Percentiles rank a stretch among this genome's conserved stretches.
phyloP scores from a whole-genome alignment of 2,329 filamentous ascomycete species.

The Stachybotrys chlorohalonatus region DNA sequence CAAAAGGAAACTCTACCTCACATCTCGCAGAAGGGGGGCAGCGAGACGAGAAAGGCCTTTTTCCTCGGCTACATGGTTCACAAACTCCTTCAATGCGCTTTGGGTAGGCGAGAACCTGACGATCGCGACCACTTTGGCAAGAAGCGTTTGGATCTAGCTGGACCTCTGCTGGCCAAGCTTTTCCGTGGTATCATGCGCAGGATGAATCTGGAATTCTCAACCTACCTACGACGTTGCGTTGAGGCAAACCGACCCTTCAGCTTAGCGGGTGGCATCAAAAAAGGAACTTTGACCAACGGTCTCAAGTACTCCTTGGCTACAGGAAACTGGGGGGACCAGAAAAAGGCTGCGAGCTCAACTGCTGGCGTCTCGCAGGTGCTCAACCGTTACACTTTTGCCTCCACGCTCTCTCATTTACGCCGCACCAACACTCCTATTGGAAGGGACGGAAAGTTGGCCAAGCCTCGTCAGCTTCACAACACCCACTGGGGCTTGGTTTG shows the following conservation, averaged over 20 bases:
- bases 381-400: constrained; percentile 95
- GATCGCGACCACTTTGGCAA: constrained; percentile 99
- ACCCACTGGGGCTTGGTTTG: constrained; percentile 98
- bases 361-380: constrained; percentile 97
- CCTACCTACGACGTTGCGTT: constrained; percentile 85
- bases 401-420: constrained; percentile 90
- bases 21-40: constrained; percentile 90
- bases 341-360: constrained; percentile 91
- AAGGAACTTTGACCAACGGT: constrained; percentile 82
- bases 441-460: constrained; percentile 95
- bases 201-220: constrained; percentile 82
- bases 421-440: constrained; percentile 97
- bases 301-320: constrained; percentile 95
- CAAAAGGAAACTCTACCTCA: constrained; percentile 96
- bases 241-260: constrained; percentile 87
- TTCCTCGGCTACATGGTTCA: constrained; percentile 99
- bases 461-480: constrained; percentile 95
- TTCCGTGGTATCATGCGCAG: constrained; percentile 89
- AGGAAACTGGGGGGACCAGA: constrained; percentile 99
- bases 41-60: constrained; percentile 92
- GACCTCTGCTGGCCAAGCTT: constrained; percentile 87
- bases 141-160: constrained; percentile 92
- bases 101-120: constrained; percentile 88
- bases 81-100: constrained; percentile 82
- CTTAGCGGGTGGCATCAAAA: constrained; percentile 82